phyloP scores from a whole-genome alignment of 805 yeast species.

The Wickerhamomyces canadensis region DNA sequence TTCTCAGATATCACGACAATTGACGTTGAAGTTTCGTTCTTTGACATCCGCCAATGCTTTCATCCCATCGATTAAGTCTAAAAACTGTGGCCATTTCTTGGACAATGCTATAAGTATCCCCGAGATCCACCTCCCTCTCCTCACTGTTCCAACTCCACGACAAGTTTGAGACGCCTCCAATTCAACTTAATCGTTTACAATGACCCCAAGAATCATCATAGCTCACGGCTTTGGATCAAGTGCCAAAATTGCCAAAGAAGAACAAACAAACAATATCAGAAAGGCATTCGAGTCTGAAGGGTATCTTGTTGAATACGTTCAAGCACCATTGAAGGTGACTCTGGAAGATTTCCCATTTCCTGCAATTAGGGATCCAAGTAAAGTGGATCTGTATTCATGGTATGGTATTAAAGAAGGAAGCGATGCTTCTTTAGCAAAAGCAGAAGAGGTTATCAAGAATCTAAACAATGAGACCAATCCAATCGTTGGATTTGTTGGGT shows the following conservation, averaged over 20 bases:
- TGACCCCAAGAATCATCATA: slow-evolving; percentile 6
- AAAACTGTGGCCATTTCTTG: too few relatives aligned
- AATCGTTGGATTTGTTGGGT: slow-evolving; percentile 8
- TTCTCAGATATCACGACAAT: too few relatives aligned
- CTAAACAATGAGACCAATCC: slow-evolving; percentile 2
- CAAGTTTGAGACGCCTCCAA: too few relatives aligned
- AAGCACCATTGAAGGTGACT: slow-evolving; percentile 62
- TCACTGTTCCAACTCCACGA: too few relatives aligned
- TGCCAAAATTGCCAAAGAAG: slow-evolving; percentile 1
- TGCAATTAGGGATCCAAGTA: slow-evolving; percentile 25
- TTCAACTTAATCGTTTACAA: neutral
- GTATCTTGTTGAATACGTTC: slow-evolving; percentile 60
- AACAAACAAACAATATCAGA: slow-evolving; percentile 35
- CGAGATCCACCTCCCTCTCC: too few relatives aligned
- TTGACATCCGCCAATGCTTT: too few relatives aligned
- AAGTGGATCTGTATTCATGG: slow-evolving; percentile 7
- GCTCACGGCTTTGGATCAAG: slow-evolving; percentile 10
- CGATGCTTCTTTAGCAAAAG: neutral
- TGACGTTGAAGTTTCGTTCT: too few relatives aligned
- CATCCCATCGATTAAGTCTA: too few relatives aligned
- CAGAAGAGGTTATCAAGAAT: slow-evolving; percentile 1
- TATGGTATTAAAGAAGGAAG: slow-evolving; percentile 2
- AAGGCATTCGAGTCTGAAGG: slow-evolving; percentile 52
- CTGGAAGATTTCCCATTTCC: slow-evolving; percentile 57
- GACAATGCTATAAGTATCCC: too few relatives aligned